Evolutionary conservation across 192 early-diverging fungal species (phyloP).

Genomic region (Coemansia sp.): DNA sequence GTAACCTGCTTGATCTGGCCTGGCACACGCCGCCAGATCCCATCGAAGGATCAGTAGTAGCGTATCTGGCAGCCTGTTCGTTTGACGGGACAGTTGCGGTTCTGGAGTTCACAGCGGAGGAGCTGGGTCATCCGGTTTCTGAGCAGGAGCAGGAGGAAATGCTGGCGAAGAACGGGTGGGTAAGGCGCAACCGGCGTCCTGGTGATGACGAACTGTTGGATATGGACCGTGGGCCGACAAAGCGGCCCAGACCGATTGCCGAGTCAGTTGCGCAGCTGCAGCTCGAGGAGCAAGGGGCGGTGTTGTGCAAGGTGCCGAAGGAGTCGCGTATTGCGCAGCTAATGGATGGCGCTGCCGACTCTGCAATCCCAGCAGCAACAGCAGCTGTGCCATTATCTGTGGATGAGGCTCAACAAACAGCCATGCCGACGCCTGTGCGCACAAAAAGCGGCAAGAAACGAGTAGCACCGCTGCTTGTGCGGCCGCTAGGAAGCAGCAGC

Average conservation of each 20-base stretch:
- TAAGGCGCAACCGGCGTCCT: not conserved
- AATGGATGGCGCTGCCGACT: conserved; percentile 2
- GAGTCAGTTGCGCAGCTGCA: conserved; percentile 66
- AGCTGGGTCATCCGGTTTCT: conserved; percentile 66
- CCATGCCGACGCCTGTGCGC: conserved; percentile 56
- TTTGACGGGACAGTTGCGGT: conserved; percentile 85
- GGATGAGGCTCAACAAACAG: conserved; percentile 37
- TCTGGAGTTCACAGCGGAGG: conserved; percentile 67
- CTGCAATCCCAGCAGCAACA: not conserved
- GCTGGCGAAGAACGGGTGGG: conserved; percentile 36
- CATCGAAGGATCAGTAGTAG: conserved; percentile 51
- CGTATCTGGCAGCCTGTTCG: conserved; percentile 79
- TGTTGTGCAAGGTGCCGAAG: conserved; percentile 13
- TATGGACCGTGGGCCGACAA: conserved; percentile 51
- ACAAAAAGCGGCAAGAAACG: conserved; percentile 83
- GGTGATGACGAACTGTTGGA: conserved; percentile 14
- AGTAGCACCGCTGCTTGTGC: conserved; percentile 72
- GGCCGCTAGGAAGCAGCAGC: conserved; percentile 21
- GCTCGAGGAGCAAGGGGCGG: conserved; percentile 59
- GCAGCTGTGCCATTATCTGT: not conserved
- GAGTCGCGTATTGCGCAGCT: conserved; percentile 39
- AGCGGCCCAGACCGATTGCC: conserved; percentile 48
- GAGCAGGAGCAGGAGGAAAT: conserved; percentile 64
- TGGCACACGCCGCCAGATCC: conserved; percentile 59
- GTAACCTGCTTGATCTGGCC: conserved; percentile 83